phyloP scores from a whole-genome alignment of 1,284 basidiomycete species.

The Microstroma glucosiphilum region DNA sequence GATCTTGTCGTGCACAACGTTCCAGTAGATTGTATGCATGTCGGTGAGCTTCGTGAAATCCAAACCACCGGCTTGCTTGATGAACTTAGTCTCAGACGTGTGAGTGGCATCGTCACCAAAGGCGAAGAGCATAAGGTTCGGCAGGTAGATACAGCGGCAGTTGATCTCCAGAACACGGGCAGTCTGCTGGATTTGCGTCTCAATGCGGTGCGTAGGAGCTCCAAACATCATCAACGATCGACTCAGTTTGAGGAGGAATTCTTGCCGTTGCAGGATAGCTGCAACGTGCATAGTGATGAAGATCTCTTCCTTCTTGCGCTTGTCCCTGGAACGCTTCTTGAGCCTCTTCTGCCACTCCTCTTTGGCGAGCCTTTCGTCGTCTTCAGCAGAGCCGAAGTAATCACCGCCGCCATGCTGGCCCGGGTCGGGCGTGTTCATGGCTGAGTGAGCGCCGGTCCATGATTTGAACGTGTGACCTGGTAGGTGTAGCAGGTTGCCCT shows the following conservation, averaged over 20 bases:
- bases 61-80: slow-evolving; percentile 47
- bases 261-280: slow-evolving; percentile 75
- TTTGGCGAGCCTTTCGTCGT: slow-evolving; percentile 27
- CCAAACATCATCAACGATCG: slow-evolving; percentile 93
- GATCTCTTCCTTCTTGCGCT: slow-evolving; percentile 32
- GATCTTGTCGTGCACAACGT: slow-evolving; percentile 78
- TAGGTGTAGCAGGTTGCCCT: slow-evolving; percentile 3
- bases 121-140: slow-evolving; percentile 62
- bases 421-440: slow-evolving; percentile 35
- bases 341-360: slow-evolving; percentile 47
- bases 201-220: slow-evolving; percentile 79
- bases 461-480: slow-evolving; percentile 12
- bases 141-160: slow-evolving; percentile 77
- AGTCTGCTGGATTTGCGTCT: slow-evolving; percentile 77
- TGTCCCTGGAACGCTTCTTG: slow-evolving; percentile 38
- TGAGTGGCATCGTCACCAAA: slow-evolving; percentile 71
- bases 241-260: slow-evolving; percentile 81
- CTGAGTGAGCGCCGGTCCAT: slow-evolving; percentile 24
- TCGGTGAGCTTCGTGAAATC: slow-evolving; percentile 55
- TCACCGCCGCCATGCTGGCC: slow-evolving; percentile 19
- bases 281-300: slow-evolving; percentile 79
- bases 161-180: slow-evolving; percentile 77
- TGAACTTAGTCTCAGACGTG: slow-evolving; percentile 71
- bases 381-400: slow-evolving; percentile 32
- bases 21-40: slow-evolving; percentile 74